Conservation (phyloP, 352 stramenopile species). For the Globisporangium parvum region DNA sequence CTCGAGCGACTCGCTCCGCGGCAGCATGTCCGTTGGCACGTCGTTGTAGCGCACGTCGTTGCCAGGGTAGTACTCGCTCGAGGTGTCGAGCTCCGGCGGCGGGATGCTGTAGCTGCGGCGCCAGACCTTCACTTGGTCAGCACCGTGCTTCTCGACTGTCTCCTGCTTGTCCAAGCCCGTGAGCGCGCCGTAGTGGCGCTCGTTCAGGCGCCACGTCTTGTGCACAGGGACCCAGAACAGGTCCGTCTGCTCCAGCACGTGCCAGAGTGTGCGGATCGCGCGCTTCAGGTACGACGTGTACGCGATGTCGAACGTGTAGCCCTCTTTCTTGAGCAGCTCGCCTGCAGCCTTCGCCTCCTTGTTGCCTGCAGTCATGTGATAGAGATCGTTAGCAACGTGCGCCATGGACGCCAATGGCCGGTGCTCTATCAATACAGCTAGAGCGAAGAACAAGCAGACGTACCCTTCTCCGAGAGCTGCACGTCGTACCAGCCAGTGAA, state of each 20-base stretch:
- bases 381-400: neutral
- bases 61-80: constrained; percentile 89
- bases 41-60: constrained; percentile 90
- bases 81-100: constrained; percentile 89
- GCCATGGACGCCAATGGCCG: too few relatives aligned
- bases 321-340: constrained; percentile 86
- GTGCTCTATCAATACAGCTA: neutral
- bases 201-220: constrained; percentile 96
- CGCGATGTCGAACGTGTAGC: constrained; percentile 93
- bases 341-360: constrained; percentile 89
- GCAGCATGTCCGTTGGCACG: constrained; percentile 81
- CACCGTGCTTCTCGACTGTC: constrained; percentile 97
- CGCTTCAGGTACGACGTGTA: constrained; percentile 95
- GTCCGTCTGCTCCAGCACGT: constrained; percentile 92
- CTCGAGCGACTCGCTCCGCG: constrained; percentile 91
- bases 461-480: constrained; percentile 80
- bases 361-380: constrained; percentile 41
- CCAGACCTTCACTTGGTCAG: constrained; percentile 94
- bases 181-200: constrained; percentile 98
- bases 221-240: constrained; percentile 94
- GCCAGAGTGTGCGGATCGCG: constrained; percentile 92
- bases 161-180: constrained; percentile 98
- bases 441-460: neutral
- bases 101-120: constrained; percentile 97
- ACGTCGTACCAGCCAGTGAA: constrained; percentile 95